Percentiles rank a stretch among this genome's conserved stretches.
These are phyloP conservation scores for Acorus calamus DNA, from an alignment of 106 monocot genomes.

Conservation along the genomic window DNA sequence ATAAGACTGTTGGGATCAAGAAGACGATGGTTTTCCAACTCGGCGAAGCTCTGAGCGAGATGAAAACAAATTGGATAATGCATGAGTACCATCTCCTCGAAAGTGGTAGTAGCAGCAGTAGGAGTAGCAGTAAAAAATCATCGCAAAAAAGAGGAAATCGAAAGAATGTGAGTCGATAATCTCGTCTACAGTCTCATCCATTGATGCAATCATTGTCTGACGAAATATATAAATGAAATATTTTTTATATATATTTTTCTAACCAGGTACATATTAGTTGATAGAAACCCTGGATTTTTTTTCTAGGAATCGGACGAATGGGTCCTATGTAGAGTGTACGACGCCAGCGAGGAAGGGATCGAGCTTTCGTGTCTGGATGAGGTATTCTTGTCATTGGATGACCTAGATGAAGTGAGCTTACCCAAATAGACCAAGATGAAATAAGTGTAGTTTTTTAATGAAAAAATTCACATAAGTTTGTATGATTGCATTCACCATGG, in stretches of 20 bases:
- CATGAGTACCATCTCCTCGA: constrained; percentile 70
- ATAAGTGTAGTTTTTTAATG: too few species aligned
- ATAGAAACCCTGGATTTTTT: too few species aligned
- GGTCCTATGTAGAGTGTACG: constrained; percentile 70
- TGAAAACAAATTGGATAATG: constrained; percentile 78
- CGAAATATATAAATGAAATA: neutral
- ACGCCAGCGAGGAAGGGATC: constrained; percentile 35
- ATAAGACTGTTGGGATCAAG: constrained; percentile 42
- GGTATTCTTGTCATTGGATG: constrained; percentile 78
- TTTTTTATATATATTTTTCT: neutral
- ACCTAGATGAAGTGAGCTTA: constrained; percentile 77
- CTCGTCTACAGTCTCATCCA: neutral
- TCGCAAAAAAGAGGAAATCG: constrained; percentile 23
- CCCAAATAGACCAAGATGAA: constrained; percentile 20
- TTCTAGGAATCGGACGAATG: constrained; percentile 48
- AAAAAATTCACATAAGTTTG: too few species aligned
- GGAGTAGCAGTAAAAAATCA: constrained; percentile 6
- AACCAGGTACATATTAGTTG: neutral
- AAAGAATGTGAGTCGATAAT: neutral
- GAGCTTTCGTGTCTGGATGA: constrained; percentile 92
- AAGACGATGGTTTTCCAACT: constrained; percentile 44
- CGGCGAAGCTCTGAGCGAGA: constrained; percentile 30
- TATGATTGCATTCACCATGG: too few species aligned
- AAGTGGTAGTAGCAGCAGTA: neutral
- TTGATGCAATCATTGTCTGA: neutral